A percentile compares a stretch with the other conserved stretches of the same genome.
Evolutionary conservation across 1,284 basidiomycete genomes (phyloP).

Genomic region (Malassezia slooffiae): DNA sequence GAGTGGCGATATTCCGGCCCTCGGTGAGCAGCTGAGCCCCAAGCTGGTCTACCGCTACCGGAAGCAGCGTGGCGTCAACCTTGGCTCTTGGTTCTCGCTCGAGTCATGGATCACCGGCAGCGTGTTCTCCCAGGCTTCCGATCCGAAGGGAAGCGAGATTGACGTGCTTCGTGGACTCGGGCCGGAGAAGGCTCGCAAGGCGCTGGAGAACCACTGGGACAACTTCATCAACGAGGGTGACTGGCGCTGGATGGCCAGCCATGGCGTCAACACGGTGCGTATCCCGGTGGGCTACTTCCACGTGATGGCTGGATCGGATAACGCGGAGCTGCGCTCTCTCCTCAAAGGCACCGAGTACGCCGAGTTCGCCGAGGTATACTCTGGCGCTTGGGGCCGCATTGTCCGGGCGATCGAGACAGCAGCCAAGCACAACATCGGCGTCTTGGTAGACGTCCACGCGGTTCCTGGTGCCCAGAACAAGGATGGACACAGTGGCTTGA

Average conservation of each 20-base stretch:
- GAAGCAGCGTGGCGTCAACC: slow-evolving; percentile 69
- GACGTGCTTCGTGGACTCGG: slow-evolving; percentile 60
- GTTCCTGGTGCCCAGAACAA: slow-evolving; percentile 56
- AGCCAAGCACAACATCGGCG: slow-evolving; percentile 58
- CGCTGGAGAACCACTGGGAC: slow-evolving; percentile 71
- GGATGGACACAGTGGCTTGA: slow-evolving; percentile 46
- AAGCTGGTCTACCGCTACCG: slow-evolving; percentile 55
- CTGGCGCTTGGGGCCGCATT: slow-evolving; percentile 64
- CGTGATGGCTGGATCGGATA: slow-evolving; percentile 69
- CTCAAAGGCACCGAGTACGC: slow-evolving; percentile 65
- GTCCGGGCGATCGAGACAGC: slow-evolving; percentile 60
- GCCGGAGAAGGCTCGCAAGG: slow-evolving; percentile 51
- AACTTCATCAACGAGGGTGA: slow-evolving; percentile 47
- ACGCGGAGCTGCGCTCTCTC: slow-evolving; percentile 51
- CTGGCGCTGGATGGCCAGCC: slow-evolving; percentile 57
- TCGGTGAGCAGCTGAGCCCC: not conserved
- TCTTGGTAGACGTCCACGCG: slow-evolving; percentile 58
- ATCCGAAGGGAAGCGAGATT: slow-evolving; percentile 46
- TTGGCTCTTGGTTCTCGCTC: slow-evolving; percentile 53
- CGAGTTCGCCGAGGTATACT: slow-evolving; percentile 55
- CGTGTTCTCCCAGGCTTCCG: slow-evolving; percentile 25
- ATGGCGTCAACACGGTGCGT: slow-evolving; percentile 69
- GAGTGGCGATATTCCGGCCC: not conserved
- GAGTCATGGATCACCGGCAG: slow-evolving; percentile 46
- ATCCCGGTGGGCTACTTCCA: slow-evolving; percentile 60